Percentiles rank a stretch among this genome's conserved stretches.
Conservation (phyloP, 2,329 filamentous ascomycete genomes). For the Sporothrix schenckii region DNA sequence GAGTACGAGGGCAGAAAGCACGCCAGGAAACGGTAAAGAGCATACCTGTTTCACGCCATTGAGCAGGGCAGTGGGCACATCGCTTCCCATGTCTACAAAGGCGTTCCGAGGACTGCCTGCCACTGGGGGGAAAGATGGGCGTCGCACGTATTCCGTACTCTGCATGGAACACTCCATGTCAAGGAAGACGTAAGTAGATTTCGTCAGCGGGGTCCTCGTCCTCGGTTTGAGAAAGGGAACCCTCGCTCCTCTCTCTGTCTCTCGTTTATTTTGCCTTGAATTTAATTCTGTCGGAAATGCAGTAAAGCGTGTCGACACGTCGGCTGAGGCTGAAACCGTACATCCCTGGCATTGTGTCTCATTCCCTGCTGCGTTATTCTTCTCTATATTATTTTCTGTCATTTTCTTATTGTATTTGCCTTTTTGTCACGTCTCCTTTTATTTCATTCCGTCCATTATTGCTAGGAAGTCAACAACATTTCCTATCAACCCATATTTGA, state of each 20-base stretch:
- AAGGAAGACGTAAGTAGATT: no score
- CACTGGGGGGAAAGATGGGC: neutral
- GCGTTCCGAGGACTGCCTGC: neutral
- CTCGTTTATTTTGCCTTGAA: neutral
- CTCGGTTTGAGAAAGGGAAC: no score
- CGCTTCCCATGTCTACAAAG: neutral
- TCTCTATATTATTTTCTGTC: neutral
- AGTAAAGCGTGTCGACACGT: conserved; percentile 14
- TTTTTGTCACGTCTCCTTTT: neutral
- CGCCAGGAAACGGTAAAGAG: neutral
- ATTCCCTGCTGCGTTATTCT: conserved; percentile 21
- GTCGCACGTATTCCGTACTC: neutral
- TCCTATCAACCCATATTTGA: neutral
- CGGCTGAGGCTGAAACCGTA: conserved; percentile 26
- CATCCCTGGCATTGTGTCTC: conserved; percentile 27
- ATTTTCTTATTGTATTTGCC: neutral
- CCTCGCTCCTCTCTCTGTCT: no score
- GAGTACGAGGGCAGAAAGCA: neutral
- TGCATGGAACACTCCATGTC: no score
- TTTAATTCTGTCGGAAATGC: conserved; percentile 5
- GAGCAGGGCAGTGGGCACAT: neutral
- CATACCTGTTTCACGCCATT: conserved; percentile 17
- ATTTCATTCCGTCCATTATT: neutral
- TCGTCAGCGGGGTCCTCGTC: no score
- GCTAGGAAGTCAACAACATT: no score